Evolutionary conservation across 345 rosid species (phyloP).

Genomic region (Ailanthus altissimus): DNA sequence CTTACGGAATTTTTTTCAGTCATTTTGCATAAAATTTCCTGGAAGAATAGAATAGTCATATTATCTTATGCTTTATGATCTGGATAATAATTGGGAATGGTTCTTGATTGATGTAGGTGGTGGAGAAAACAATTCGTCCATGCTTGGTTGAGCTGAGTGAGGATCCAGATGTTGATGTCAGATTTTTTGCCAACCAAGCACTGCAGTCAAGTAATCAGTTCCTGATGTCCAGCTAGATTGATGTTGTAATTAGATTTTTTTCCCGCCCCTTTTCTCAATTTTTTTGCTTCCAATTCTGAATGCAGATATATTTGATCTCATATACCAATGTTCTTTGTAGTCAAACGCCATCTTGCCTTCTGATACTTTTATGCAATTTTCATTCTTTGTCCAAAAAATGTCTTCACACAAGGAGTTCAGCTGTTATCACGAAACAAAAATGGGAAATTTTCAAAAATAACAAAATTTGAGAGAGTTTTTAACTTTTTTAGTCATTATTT

Average conservation of each 20-base stretch:
- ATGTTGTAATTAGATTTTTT: constrained; percentile 9
- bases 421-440: neutral
- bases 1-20: neutral
- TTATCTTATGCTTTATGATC: neutral
- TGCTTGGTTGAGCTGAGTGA: constrained; percentile 68
- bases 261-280: neutral
- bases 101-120: constrained; percentile 48
- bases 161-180: constrained; percentile 81
- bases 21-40: neutral
- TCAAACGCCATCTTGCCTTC: constrained; percentile 3
- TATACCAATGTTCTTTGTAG: constrained; percentile 8
- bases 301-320: constrained; percentile 12
- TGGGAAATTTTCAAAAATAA: no score
- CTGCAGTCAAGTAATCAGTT: constrained; percentile 55
- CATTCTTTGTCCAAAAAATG: neutral
- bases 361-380: neutral
- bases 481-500: no score
- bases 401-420: neutral
- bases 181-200: constrained; percentile 68
- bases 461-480: no score
- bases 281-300: neutral
- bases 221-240: constrained; percentile 56
- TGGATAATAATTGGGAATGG: neutral
- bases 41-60: neutral
- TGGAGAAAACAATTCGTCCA: constrained; percentile 65